phyloP scores from a whole-genome alignment of 2,329 filamentous ascomycete genomes.

The Penicillium vulpinum region DNA sequence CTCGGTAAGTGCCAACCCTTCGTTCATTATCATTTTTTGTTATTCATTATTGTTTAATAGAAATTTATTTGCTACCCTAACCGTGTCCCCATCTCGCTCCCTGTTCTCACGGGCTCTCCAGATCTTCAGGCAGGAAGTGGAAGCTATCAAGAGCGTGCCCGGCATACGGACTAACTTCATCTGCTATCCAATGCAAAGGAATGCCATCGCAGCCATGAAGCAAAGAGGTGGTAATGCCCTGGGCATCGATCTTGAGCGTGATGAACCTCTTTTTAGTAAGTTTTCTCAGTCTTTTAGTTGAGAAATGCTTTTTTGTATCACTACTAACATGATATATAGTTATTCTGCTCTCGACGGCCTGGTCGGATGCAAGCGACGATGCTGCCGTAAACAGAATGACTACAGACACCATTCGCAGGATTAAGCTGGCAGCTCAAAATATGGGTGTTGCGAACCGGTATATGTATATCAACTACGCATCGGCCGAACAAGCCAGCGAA shows the following conservation, averaged over 20 bases:
- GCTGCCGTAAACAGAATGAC: slow-evolving; percentile 12
- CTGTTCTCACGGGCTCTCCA: slow-evolving; percentile 8
- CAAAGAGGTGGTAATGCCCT: slow-evolving; percentile 22
- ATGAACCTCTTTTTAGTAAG: slow-evolving; percentile 16
- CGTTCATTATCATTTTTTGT: no score
- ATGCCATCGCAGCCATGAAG: slow-evolving; percentile 17
- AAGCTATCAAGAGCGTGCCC: slow-evolving; percentile 4
- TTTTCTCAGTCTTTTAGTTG: background rate
- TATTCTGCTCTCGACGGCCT: slow-evolving; percentile 14
- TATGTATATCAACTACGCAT: slow-evolving; percentile 48
- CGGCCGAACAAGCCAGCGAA: slow-evolving; percentile 31
- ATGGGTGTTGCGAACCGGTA: slow-evolving; percentile 29
- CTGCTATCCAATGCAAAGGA: slow-evolving; percentile 10
- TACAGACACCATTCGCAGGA: slow-evolving; percentile 2
- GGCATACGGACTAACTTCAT: slow-evolving; percentile 16
- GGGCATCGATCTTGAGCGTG: slow-evolving; percentile 16
- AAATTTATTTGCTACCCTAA: slow-evolving; percentile 16
- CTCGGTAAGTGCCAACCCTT: background rate
- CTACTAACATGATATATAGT: background rate
- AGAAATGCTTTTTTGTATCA: no score
- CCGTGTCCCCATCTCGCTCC: slow-evolving; percentile 7
- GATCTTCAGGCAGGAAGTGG: slow-evolving; percentile 15
- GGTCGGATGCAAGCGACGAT: slow-evolving; percentile 9
- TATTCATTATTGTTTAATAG: background rate
- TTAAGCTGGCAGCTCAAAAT: slow-evolving; percentile 23